These are phyloP conservation scores for Gymnopilus junonius DNA, from an alignment of 768 basidiomycete genomes.

Conservation along the genomic window DNA sequence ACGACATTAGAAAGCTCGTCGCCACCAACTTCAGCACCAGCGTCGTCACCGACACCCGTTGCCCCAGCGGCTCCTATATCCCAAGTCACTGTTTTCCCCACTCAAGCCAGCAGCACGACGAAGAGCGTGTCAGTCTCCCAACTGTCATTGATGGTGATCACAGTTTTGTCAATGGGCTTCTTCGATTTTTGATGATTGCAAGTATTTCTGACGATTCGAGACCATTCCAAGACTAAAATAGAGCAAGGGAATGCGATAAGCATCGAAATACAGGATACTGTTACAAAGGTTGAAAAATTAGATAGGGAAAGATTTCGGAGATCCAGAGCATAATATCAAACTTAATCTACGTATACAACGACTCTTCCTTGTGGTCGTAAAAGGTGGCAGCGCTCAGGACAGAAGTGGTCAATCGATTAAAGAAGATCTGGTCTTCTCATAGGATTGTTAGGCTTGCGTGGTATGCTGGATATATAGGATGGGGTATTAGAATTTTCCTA, in stretches of 20 bases:
- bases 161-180: not conserved
- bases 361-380: not conserved
- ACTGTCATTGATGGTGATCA: not conserved
- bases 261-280: not conserved
- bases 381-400: not conserved
- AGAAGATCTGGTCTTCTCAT: not conserved
- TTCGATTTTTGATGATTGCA: not conserved
- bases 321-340: not conserved
- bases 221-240: too few relatives aligned
- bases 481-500: not conserved
- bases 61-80: not conserved
- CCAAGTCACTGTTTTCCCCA: not conserved
- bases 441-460: not conserved
- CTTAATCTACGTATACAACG: not conserved
- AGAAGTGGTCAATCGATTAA: not conserved
- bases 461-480: not conserved
- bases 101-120: not conserved
- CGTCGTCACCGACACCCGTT: not conserved
- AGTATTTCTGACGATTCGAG: not conserved
- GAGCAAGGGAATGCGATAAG: not conserved
- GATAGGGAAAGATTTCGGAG: not conserved
- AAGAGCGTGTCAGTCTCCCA: not conserved
- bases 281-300: not conserved
- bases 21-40: not conserved
- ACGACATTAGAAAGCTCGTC: not conserved